Conservation (phyloP, 257 asterid genomes). For the Hygrophila difformis region DNA sequence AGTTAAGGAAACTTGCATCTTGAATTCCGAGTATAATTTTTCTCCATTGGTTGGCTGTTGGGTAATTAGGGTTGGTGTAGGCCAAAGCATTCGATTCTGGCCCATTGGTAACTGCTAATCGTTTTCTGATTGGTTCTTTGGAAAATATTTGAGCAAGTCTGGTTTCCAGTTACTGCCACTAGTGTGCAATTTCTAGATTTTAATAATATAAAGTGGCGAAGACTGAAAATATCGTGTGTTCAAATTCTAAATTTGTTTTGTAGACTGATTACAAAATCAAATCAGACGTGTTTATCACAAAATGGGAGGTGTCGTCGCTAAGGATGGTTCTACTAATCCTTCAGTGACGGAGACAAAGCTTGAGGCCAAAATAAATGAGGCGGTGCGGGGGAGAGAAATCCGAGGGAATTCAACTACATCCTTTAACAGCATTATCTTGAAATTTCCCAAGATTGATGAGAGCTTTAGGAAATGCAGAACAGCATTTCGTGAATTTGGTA, state of each 20-base stretch:
- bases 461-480: constrained; percentile 67
- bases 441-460: constrained; percentile 79
- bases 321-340: constrained; percentile 37
- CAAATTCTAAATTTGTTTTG: constrained; percentile 1
- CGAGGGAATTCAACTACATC: constrained; percentile 62
- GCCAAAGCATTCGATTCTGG: too few relatives aligned
- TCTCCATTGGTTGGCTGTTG: too few relatives aligned
- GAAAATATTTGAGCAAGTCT: too few relatives aligned
- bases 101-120: too few relatives aligned
- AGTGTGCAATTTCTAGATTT: too few relatives aligned
- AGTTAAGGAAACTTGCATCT: too few relatives aligned
- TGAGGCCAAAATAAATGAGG: constrained; percentile 58
- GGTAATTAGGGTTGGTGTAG: too few relatives aligned
- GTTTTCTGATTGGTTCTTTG: too few relatives aligned
- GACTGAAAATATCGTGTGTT: too few relatives aligned
- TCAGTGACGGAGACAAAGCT: constrained; percentile 62
- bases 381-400: constrained; percentile 55
- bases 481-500: constrained; percentile 66
- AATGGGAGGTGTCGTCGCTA: constrained; percentile 72
- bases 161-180: too few relatives aligned
- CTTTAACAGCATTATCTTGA: constrained; percentile 62
- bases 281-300: background rate
- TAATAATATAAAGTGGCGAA: too few relatives aligned
- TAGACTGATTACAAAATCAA: constrained; percentile 5
- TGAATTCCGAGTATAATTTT: too few relatives aligned